These are phyloP conservation scores for Pseudozyma flocculosa DNA, from an alignment of 1,284 basidiomycete genomes.

Conservation along the genomic window DNA sequence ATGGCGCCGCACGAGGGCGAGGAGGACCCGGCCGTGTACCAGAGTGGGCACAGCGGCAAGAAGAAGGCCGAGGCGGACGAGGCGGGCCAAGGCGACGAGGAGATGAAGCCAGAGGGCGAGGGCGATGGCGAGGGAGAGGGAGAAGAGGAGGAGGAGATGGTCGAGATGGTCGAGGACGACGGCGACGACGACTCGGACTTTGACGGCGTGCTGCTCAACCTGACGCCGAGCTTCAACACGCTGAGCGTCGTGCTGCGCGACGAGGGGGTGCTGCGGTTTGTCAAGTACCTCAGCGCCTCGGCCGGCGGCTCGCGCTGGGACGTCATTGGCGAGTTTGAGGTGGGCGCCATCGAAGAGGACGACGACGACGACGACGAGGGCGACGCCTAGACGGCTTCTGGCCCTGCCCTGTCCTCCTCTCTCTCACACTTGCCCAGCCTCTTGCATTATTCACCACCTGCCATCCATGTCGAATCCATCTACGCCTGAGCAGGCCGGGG, in stretches of 20 bases:
- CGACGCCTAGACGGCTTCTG: neutral
- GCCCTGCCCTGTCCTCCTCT: too few species aligned
- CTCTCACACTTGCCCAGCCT: too few species aligned
- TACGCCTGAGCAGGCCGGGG: too few species aligned
- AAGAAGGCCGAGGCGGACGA: conserved; percentile 22
- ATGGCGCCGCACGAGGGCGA: conserved; percentile 91
- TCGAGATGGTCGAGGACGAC: conserved; percentile 54
- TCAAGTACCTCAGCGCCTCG: conserved; percentile 53
- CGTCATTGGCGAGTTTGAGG: conserved; percentile 50
- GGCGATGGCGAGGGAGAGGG: conserved; percentile 59
- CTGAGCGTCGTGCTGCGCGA: conserved; percentile 87
- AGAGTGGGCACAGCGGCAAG: conserved; percentile 61
- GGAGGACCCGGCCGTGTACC: conserved; percentile 77
- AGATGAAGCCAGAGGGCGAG: conserved; percentile 50
- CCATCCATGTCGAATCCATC: too few species aligned
- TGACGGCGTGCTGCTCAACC: conserved; percentile 81
- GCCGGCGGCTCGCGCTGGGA: conserved; percentile 56
- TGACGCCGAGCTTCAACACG: conserved; percentile 87
- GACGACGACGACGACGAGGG: conserved; percentile 31
- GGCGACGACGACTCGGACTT: conserved; percentile 66
- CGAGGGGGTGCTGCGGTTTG: conserved; percentile 75
- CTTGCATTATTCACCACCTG: too few species aligned
- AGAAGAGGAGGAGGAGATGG: conserved; percentile 58
- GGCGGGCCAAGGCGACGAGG: conserved; percentile 25
- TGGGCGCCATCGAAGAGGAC: conserved; percentile 50